Base-by-base conservation (phyloP, 2,329 filamentous ascomycete genomes). In the Aspergillus pseudoterreus region DNA sequence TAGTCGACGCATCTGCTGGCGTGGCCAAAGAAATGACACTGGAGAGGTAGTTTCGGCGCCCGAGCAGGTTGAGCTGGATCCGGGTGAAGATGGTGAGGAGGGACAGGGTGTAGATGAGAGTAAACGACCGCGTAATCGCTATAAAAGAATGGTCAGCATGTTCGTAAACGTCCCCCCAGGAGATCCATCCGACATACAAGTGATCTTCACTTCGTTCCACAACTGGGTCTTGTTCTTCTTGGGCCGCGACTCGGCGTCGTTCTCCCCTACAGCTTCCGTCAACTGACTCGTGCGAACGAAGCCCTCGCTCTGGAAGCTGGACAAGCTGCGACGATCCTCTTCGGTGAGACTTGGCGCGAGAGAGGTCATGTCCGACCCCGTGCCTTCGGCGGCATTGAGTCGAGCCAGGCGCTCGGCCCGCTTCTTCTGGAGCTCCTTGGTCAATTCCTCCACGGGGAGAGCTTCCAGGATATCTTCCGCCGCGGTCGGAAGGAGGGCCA, bases 121-220 rank as follows among this genome's bases (percentile, higher is more conserved):
- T 96, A 65, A 96, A 92, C 0, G 92, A 84, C 68, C 94, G 82
- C 9, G 94, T 94, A 63, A 97, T 88, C 8, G 94, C 92, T 94
- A 62, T 4, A 46, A 19, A 55, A 15, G 21, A 3, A 45, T 44
- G 6, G 53, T 63, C 21, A 65, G 58, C 36, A 21, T 33, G 10
- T 38, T 19, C 36, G 11, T 24, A 12, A 10, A 35, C 8, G 19
- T 9, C 11, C 39, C 3, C 8, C 19, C 10, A 36, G 19, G 12
- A 8, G n/a, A 36, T 22, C 22, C 22, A 33, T 27, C n/a, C 27
- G 10, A 55, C 49, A 68, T 75, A 95, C 91, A 92, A 74, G 87
- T 91, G 61, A 97, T 96, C 66, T 95, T 96, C 71, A 99, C 82
- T 67, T 99, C 92, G 70, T 95, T 92, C 94, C 94, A 99, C 42